phyloP scores from a whole-genome alignment of 345 rosid genomes.

The Gossypium mustelinum region DNA sequence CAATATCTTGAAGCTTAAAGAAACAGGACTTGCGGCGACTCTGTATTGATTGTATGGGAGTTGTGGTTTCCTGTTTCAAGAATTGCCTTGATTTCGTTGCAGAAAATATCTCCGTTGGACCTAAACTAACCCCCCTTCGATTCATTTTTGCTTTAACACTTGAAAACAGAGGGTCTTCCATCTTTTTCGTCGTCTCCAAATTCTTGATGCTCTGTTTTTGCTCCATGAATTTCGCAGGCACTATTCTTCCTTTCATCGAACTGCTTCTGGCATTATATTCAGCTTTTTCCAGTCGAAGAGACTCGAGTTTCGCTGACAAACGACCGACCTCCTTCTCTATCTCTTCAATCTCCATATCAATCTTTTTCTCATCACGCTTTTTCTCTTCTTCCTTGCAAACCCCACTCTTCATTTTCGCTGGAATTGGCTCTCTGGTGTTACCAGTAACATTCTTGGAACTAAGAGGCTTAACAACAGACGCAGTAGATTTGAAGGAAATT shows the following conservation, averaged over 20 bases:
- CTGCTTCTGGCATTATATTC: conserved; percentile 38
- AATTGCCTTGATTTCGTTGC: conserved; percentile 37
- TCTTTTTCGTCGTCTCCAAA: conserved; percentile 17
- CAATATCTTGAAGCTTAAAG: conserved; percentile 75
- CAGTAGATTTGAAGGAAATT: conserved; percentile 23
- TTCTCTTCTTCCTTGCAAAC: conserved; percentile 23
- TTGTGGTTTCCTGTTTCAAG: conserved; percentile 43
- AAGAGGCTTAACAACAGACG: conserved; percentile 28
- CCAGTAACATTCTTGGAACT: conserved; percentile 21
- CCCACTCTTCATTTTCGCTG: conserved; percentile 20
- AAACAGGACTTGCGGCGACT: conserved; percentile 84
- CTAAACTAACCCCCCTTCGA: conserved; percentile 79
- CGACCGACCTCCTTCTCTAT: conserved; percentile 72
- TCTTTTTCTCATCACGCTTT: conserved; percentile 38
- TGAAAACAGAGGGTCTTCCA: conserved; percentile 41
- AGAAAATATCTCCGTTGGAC: conserved; percentile 75
- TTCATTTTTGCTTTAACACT: conserved; percentile 37
- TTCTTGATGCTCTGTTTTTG: conserved; percentile 41
- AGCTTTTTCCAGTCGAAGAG: conserved; percentile 68
- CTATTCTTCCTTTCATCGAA: conserved; percentile 55
- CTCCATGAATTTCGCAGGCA: conserved; percentile 82
- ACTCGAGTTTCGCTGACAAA: conserved; percentile 59
- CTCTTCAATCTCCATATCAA: conserved; percentile 76
- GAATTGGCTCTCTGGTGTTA: conserved; percentile 23
- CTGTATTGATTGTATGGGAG: conserved; percentile 64